Evolutionary conservation across 2,329 filamentous ascomycete genomes (phyloP).

Genomic region (Tolypocladium album): DNA sequence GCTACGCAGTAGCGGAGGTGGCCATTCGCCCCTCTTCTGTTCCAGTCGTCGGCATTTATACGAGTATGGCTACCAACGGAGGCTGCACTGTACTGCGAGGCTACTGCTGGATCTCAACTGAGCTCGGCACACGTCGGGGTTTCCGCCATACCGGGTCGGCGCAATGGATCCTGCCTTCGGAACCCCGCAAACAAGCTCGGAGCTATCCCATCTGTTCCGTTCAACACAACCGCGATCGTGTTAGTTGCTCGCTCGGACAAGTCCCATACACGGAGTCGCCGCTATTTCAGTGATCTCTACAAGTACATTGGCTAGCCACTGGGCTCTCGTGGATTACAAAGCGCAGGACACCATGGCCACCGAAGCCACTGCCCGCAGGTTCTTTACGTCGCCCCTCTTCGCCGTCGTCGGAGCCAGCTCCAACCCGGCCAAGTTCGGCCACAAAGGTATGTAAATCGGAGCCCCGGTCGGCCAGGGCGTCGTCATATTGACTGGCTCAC

Average conservation of each 20-base stretch:
- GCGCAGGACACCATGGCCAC: slow-evolving; percentile 38
- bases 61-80: not conserved
- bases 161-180: not conserved
- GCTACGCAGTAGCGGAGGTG: not conserved
- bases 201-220: not conserved
- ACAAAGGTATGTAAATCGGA: slow-evolving; percentile 53
- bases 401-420: slow-evolving; percentile 86
- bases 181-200: not conserved
- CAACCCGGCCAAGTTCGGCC: slow-evolving; percentile 75
- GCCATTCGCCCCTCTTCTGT: not conserved
- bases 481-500: slow-evolving; percentile 1
- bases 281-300: not conserved
- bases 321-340: not conserved
- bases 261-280: not conserved
- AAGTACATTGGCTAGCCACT: not conserved
- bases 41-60: not conserved
- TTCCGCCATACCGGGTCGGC: not conserved
- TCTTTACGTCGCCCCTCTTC: slow-evolving; percentile 71
- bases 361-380: slow-evolving; percentile 61
- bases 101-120: not conserved
- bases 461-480: not conserved
- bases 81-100: not conserved
- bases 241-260: not conserved
- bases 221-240: not conserved
- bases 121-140: slow-evolving; percentile 5